Percentiles rank a stretch among this genome's conserved stretches.
phyloP scores from a whole-genome alignment of 352 stramenopile genomes.

The Globisporangium radiosum region DNA sequence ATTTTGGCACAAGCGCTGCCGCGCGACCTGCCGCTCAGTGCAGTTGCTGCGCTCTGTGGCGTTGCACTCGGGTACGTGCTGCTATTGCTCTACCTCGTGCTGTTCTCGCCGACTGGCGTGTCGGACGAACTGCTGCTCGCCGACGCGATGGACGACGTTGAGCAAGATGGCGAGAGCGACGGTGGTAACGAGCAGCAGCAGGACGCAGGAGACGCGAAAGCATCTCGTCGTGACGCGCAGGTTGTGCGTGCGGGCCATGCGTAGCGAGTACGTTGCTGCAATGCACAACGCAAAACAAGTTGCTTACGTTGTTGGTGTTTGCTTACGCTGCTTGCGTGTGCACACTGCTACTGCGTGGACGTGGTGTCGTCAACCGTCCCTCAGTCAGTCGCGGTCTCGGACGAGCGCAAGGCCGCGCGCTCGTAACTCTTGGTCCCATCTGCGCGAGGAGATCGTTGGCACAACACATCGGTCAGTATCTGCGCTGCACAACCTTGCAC shows the following conservation, averaged over 20 bases:
- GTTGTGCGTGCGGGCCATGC: neutral
- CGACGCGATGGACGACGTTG: neutral
- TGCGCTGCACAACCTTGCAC: neutral
- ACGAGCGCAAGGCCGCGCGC: conserved; percentile 65
- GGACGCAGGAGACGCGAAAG: neutral
- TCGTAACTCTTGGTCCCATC: conserved; percentile 67
- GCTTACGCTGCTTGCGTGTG: neutral
- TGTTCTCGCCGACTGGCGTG: conserved; percentile 29
- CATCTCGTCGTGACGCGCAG: neutral
- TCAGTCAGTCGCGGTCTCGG: conserved; percentile 50
- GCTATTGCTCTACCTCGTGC: conserved; percentile 49
- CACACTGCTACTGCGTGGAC: neutral
- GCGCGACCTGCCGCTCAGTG: conserved; percentile 19
- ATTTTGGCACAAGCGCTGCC: conserved; percentile 35
- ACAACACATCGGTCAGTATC: too few species aligned
- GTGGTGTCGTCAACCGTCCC: too few species aligned
- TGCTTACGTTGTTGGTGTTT: too few species aligned
- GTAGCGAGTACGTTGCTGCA: neutral
- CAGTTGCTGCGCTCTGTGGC: conserved; percentile 11
- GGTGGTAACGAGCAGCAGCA: neutral
- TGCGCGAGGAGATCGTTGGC: conserved; percentile 4
- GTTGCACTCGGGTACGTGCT: conserved; percentile 25
- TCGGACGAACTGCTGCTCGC: neutral
- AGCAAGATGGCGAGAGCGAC: neutral
- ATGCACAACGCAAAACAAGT: too few species aligned